Conservation (phyloP, 2,329 filamentous ascomycete genomes). For the Claviceps africana region DNA sequence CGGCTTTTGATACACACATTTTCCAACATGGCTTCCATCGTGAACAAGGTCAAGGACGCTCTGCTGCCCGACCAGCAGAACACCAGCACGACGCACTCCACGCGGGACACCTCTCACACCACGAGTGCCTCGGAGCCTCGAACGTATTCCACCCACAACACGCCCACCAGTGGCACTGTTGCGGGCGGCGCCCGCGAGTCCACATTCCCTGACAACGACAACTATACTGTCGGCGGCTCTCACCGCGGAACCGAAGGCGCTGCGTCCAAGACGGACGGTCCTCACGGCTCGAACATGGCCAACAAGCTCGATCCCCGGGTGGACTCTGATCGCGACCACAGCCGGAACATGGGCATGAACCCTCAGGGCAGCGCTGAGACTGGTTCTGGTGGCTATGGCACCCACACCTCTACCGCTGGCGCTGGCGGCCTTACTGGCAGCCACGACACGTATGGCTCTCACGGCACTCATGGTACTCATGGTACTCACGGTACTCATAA, state of each 20-base stretch:
- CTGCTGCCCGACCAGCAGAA: conserved; percentile 28
- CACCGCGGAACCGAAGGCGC: conserved; percentile 12
- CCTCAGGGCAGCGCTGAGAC: conserved; percentile 14
- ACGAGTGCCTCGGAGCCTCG: conserved; percentile 35
- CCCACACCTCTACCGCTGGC: conserved; percentile 3
- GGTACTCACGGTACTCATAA: conserved; percentile 4
- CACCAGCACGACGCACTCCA: conserved; percentile 4
- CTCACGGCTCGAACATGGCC: conserved; percentile 30
- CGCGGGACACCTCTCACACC: conserved; percentile 5
- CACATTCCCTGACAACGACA: conserved; percentile 24
- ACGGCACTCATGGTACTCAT: conserved; percentile 2
- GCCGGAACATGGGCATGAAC: conserved; percentile 19
- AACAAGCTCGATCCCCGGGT: conserved; percentile 42
- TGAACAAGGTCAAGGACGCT: conserved; percentile 47
- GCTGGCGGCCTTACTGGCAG: conserved; percentile 7
- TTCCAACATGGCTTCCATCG: conserved; percentile 35
- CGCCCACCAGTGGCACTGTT: conserved; percentile 8
- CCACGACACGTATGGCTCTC: neutral
- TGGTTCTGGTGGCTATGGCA: neutral
- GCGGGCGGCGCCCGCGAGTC: conserved; percentile 10
- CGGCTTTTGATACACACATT: neutral
- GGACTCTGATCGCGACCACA: conserved; percentile 36
- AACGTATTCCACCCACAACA: conserved; percentile 33
- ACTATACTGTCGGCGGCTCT: conserved; percentile 21
- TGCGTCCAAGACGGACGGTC: conserved; percentile 24